Evolutionary conservation across 2,329 filamentous ascomycete species (phyloP).

Genomic region (Monilinia laxa): DNA sequence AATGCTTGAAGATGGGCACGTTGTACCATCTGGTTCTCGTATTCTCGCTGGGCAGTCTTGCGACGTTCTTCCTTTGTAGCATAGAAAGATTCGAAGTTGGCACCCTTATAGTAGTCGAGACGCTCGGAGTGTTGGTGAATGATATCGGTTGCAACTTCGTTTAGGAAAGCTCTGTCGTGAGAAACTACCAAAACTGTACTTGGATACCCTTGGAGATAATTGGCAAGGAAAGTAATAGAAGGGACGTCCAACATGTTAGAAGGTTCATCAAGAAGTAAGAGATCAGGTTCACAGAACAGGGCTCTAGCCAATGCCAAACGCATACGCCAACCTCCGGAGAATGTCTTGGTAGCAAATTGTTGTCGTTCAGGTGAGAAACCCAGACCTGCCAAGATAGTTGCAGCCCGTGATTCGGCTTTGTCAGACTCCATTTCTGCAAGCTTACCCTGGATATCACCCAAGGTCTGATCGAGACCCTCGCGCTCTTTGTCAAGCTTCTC

Average conservation of each 20-base stretch:
- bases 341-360: conserved; percentile 91
- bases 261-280: conserved; percentile 95
- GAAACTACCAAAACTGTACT: conserved; percentile 95
- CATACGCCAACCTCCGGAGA: conserved; percentile 99
- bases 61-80: conserved; percentile 94
- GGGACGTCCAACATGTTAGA: conserved; percentile 99
- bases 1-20: conserved; percentile 93
- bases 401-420: conserved; percentile 92
- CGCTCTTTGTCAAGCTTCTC: conserved; percentile 80
- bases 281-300: conserved; percentile 95
- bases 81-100: conserved; percentile 97
- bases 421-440: conserved; percentile 98
- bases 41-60: conserved; percentile 95
- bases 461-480: conserved; percentile 84
- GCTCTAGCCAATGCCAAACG: conserved; percentile 90
- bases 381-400: conserved; percentile 93
- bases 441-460: conserved; percentile 89
- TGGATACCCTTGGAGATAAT: conserved; percentile 90
- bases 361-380: conserved; percentile 94
- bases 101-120: conserved; percentile 96
- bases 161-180: conserved; percentile 98
- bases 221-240: conserved; percentile 97
- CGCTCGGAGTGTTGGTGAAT: conserved; percentile 97
- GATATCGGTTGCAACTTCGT: conserved; percentile 98
- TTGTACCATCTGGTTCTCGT: conserved; percentile 96